Conservation (phyloP, 768 basidiomycete genomes). For the Termitomyces sp. region DNA sequence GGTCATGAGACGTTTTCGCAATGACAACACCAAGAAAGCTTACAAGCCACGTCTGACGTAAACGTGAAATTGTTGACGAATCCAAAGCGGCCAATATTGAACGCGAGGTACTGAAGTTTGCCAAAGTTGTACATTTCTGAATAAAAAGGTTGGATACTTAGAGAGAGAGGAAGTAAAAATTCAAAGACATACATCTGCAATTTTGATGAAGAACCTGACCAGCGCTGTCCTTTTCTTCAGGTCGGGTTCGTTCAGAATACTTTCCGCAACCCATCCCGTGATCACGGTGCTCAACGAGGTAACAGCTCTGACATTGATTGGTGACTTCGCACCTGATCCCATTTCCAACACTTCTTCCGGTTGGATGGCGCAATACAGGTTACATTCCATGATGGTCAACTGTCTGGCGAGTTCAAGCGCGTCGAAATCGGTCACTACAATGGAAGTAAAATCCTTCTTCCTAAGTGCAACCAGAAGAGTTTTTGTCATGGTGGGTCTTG, state of each 20-base stretch:
- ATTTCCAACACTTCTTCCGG: slow-evolving; percentile 87
- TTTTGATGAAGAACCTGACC: slow-evolving; percentile 91
- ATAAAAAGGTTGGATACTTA: slow-evolving; percentile 5
- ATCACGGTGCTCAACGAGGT: slow-evolving; percentile 86
- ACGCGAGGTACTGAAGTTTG: slow-evolving; percentile 91
- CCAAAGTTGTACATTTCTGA: slow-evolving; percentile 77
- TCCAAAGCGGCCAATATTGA: slow-evolving; percentile 93
- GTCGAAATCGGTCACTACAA: slow-evolving; percentile 88
- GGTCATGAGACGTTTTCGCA: neutral
- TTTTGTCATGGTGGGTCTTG: slow-evolving; percentile 84
- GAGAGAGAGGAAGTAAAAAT: slow-evolving; percentile 3
- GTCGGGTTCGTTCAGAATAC: slow-evolving; percentile 87
- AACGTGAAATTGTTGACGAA: slow-evolving; percentile 88
- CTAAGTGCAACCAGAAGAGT: slow-evolving; percentile 63
- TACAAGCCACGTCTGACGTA: slow-evolving; percentile 93
- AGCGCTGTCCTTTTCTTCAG: slow-evolving; percentile 73
- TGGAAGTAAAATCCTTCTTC: slow-evolving; percentile 54
- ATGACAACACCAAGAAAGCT: slow-evolving; percentile 23
- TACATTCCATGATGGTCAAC: slow-evolving; percentile 89
- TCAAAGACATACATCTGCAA: slow-evolving; percentile 68
- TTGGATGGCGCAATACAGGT: slow-evolving; percentile 78
- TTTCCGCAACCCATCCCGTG: slow-evolving; percentile 95
- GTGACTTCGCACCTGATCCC: slow-evolving; percentile 60
- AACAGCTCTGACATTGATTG: slow-evolving; percentile 76
- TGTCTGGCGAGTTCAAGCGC: slow-evolving; percentile 89